These are phyloP conservation scores for Bolboschoenus planiculmis DNA, from an alignment of 176 grass and related monocot genomes.

Conservation along the genomic window DNA sequence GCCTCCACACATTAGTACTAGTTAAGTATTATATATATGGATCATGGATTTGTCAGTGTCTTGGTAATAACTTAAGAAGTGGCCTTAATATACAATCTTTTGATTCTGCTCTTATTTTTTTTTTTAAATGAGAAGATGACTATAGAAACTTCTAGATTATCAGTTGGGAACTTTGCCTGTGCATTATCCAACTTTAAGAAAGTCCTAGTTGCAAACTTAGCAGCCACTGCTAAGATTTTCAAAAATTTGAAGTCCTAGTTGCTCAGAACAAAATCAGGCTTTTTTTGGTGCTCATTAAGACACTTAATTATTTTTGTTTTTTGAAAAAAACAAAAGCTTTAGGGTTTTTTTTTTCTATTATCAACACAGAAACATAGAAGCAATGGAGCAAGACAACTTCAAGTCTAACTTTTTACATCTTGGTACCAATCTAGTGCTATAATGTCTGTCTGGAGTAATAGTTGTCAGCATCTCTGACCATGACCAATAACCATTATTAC, in stretches of 20 bases:
- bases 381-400: background rate
- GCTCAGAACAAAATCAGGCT: background rate
- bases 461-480: background rate
- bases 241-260: background rate
- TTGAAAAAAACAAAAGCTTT: background rate
- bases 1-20: no score
- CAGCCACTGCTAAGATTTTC: no score
- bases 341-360: background rate
- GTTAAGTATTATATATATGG: background rate
- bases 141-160: background rate
- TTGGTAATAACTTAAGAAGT: background rate
- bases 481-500: no score
- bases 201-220: background rate
- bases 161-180: background rate
- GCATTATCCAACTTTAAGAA: background rate
- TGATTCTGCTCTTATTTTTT: background rate
- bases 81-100: background rate
- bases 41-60: background rate
- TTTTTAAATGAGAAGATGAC: background rate
- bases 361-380: background rate
- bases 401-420: background rate
- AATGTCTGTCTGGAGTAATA: background rate
- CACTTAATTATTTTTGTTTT: background rate
- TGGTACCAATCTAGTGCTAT: background rate
- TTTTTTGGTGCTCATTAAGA: background rate